Base-by-base conservation (phyloP, 2,329 filamentous ascomycete species). In the Colletotrichum destructivum region DNA sequence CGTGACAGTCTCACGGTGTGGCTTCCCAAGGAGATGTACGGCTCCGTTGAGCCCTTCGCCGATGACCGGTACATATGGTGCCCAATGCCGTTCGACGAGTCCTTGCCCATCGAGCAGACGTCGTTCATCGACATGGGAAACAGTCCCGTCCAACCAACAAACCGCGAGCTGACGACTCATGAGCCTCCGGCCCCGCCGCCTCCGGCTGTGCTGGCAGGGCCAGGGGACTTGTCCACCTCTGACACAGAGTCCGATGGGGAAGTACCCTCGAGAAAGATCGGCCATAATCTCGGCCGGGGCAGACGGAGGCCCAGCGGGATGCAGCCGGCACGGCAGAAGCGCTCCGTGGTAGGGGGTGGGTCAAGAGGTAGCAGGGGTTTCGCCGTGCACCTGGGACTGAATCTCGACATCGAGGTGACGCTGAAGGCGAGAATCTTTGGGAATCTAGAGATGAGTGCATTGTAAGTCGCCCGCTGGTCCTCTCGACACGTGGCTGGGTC, bases 21-120 rank as follows among this genome's bases (percentile, higher is more conserved):
- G 70, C 66, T 70, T 2, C 70, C 70, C 11, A 72, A 72, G 44
- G 56, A 70, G 56, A 55, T 71, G 52, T 71, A 71, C 59, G 67
- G 69, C 46, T 69, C 52, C 47, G 69, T 71, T 2, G 59, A 71
- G 52, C 66, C 56, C 4, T 69, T 71, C 16, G 65, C 69, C 69
- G 69, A 71, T 54, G 51, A 62, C 12, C 65, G 66, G 26, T 71
- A 57, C 11, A 60, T 71, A 51, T 71, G 69, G 69, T 63, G 59
- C 3, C 69, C 69, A 21, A 71, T 71, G 69, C 69, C 69, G 0
- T 71, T 71, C 1, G 69, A 71, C 47, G 54, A 71, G 13, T 71
- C 69, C 3, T 3, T 71, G 18, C 69, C 69, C 9, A 31, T 71
- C 9, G 69, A 71, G 35, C 65, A 71, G 15, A 69, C 69, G 52